phyloP scores from a whole-genome alignment of 1,284 basidiomycete species.

The Fomitopsis pinicola region DNA sequence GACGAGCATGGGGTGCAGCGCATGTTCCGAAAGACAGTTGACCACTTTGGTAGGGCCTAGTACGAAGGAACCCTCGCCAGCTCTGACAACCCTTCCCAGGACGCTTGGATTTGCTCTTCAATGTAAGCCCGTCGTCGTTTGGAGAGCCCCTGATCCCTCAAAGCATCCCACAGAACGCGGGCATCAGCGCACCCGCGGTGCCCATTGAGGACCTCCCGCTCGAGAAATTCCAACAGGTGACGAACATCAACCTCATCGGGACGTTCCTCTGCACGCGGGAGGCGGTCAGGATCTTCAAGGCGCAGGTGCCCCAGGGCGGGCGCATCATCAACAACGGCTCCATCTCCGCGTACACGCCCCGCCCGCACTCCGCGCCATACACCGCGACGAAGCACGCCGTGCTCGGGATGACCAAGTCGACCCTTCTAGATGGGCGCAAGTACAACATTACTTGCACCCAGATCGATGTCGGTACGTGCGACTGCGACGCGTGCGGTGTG shows the following conservation, averaged over 20 bases:
- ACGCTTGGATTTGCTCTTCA: conserved; percentile 75
- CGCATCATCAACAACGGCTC: conserved; percentile 85
- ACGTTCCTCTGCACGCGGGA: conserved; percentile 77
- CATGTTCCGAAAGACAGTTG: conserved; percentile 54
- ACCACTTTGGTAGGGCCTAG: conserved; percentile 49
- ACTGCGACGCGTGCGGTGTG: not conserved
- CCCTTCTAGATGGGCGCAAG: conserved; percentile 70
- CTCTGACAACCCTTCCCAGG: conserved; percentile 32
- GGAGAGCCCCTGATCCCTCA: conserved; percentile 2
- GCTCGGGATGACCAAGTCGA: conserved; percentile 69
- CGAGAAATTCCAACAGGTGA: conserved; percentile 55
- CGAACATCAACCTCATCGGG: conserved; percentile 70
- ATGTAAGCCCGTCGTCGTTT: conserved; percentile 37
- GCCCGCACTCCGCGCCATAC: conserved; percentile 66
- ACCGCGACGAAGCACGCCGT: conserved; percentile 80
- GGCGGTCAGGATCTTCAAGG: conserved; percentile 71
- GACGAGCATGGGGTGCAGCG: conserved; percentile 53
- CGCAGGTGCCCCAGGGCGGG: conserved; percentile 67
- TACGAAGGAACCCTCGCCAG: not conserved
- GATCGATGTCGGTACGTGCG: conserved; percentile 66
- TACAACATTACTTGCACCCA: conserved; percentile 75
- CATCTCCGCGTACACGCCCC: conserved; percentile 69
- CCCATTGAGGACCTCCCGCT: conserved; percentile 66
- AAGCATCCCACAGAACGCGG: conserved; percentile 51
- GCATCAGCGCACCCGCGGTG: conserved; percentile 44